Base-by-base conservation (phyloP, 257 asterid species). In the Sherardia arvensis region DNA sequence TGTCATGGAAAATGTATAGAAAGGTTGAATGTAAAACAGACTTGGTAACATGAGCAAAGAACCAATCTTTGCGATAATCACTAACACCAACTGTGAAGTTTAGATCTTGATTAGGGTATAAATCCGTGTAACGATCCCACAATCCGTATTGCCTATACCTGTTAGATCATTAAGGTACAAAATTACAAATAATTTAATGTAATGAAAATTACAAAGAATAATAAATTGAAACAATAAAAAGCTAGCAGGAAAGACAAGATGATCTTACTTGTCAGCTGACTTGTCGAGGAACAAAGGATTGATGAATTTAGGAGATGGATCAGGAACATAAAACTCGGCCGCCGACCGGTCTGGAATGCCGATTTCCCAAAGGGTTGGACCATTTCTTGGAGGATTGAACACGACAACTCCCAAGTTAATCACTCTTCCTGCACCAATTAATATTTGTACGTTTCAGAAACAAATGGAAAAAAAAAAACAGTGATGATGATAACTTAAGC, bases 331-430 rank as follows among this genome's bases (percentile, higher is more conserved):
- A 23, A 72, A 78, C 53, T 74, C 83, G 26, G 67, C 64, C 45
- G 78, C 78, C 1, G 66, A 64, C 7, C 83, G 72, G 15, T 78
- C 80, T 4, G 83, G 76, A 33, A 74, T 66, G 48, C 83, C 83
- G 11, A 78, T 78, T 71, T 78, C 80, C 83, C 83, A 78, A 18
- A 71, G 0, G 6, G 78, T 47, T 55, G 78, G 74, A 57, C 78
- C 78, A 62, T 72, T 69, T 74, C 83, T 78, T 25, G 76, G 78
- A 62, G 78, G 76, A 36, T 65, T 34, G 53, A 58, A 78, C 1
- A 57, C 34, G n/a, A 78, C 38, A 26, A 51, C 57, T 38, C 74
- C 76, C 28, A 78, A 38, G 0, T 43, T 22, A 12, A 64, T 20
- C 2, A 53, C 60, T 61, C 68, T 77, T 78, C 68, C 68, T 59